These are phyloP conservation scores for Parasitella parasitica DNA, from an alignment of 371 early-diverging fungal genomes.

Conservation along the genomic window DNA sequence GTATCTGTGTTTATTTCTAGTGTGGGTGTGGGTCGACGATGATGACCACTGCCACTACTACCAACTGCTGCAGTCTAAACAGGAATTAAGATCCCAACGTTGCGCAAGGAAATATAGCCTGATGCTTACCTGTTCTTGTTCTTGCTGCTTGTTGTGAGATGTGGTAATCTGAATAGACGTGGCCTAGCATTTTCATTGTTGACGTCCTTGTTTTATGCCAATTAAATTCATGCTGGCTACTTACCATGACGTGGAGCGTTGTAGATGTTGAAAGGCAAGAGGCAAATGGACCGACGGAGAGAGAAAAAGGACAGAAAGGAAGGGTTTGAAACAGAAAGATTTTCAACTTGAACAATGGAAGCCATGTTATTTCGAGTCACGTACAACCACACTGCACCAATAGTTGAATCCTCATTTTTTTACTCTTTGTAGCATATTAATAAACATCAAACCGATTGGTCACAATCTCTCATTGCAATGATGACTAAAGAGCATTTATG, in stretches of 20 bases:
- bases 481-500: too few species aligned
- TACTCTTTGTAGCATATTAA: background rate
- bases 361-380: background rate
- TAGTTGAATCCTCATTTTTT: background rate
- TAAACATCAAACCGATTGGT: too few species aligned
- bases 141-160: background rate
- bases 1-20: slow-evolving; percentile 40
- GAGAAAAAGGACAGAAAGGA: background rate
- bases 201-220: background rate
- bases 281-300: too few species aligned
- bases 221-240: background rate
- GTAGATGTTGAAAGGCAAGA: too few species aligned
- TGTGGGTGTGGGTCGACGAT: slow-evolving; percentile 35
- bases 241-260: background rate
- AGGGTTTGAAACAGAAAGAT: background rate
- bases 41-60: slow-evolving; percentile 19
- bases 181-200: background rate
- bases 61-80: background rate
- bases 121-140: background rate
- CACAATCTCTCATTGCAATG: too few species aligned
- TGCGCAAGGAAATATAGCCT: background rate
- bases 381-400: background rate
- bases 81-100: background rate
- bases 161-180: background rate
- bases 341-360: background rate